A percentile compares a stretch with the other conserved stretches of the same genome.
Evolutionary conservation across 768 basidiomycete genomes (phyloP).

Genomic region (Macrocybe gigantea): DNA sequence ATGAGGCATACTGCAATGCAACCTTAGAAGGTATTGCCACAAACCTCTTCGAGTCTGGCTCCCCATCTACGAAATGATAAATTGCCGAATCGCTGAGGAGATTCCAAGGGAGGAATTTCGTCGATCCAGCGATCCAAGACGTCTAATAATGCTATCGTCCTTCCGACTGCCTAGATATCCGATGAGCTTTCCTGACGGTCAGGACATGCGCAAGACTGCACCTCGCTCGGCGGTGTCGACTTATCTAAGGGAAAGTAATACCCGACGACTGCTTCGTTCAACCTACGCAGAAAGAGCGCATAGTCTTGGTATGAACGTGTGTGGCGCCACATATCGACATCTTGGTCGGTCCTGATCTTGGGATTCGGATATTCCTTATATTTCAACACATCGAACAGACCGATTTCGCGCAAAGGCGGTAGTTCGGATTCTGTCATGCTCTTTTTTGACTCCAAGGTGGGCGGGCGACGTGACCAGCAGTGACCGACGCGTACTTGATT

Average conservation of each 20-base stretch:
- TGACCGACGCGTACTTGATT: too few relatives aligned
- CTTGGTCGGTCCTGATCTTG: constrained; percentile 67
- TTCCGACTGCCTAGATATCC: constrained; percentile 36
- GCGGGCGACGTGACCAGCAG: neutral
- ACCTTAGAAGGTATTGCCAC: constrained; percentile 7
- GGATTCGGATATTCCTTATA: constrained; percentile 28
- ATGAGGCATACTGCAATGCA: constrained; percentile 2
- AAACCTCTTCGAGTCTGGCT: constrained; percentile 68
- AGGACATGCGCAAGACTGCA: constrained; percentile 9
- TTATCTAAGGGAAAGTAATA: constrained; percentile 39
- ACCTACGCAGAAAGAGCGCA: constrained; percentile 64
- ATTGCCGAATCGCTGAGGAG: constrained; percentile 88
- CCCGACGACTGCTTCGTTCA: constrained; percentile 77
- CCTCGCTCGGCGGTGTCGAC: constrained; percentile 25
- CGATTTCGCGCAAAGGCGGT: constrained; percentile 23
- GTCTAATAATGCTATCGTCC: constrained; percentile 53
- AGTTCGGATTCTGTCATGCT: constrained; percentile 6
- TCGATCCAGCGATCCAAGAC: constrained; percentile 71
- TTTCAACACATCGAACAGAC: constrained; percentile 9
- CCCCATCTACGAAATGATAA: constrained; percentile 88
- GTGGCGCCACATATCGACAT: constrained; percentile 66
- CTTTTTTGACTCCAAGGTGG: neutral
- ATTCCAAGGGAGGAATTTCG: constrained; percentile 67
- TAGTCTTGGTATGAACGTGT: constrained; percentile 73
- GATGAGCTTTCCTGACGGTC: constrained; percentile 2